Percentiles rank a stretch among this genome's conserved stretches.
phyloP scores from a whole-genome alignment of 768 basidiomycete species.

The Sporobolomyces phaffii region DNA sequence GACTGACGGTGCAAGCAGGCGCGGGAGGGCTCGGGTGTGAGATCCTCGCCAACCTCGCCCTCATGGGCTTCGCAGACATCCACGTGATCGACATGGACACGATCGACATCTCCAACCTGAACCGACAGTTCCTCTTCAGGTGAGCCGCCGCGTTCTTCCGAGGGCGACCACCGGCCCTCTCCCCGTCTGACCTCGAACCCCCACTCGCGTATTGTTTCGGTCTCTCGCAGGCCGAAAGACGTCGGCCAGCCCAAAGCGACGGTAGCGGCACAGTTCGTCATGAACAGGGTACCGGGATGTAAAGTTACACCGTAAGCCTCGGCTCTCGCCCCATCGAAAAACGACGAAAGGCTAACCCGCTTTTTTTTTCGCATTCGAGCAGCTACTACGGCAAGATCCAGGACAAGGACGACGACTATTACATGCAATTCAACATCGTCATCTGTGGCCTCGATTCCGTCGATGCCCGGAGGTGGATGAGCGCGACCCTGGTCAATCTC shows the following conservation, averaged over 20 bases:
- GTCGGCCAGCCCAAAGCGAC: slow-evolving; percentile 91
- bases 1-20: slow-evolving; percentile 44
- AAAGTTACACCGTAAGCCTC: slow-evolving; percentile 82
- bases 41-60: slow-evolving; percentile 89
- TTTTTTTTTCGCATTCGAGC: not conserved
- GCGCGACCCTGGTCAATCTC: slow-evolving; percentile 89
- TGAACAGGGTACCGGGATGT: slow-evolving; percentile 93
- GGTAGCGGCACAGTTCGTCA: slow-evolving; percentile 91
- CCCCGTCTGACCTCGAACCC: too few species aligned
- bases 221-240: slow-evolving; percentile 63
- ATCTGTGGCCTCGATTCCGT: slow-evolving; percentile 97
- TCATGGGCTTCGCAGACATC: slow-evolving; percentile 95
- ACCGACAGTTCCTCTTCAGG: slow-evolving; percentile 97
- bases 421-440: slow-evolving; percentile 91
- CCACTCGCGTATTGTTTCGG: too few species aligned
- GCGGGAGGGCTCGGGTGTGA: slow-evolving; percentile 95
- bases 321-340: not conserved
- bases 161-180: not conserved
- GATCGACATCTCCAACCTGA: slow-evolving; percentile 97
- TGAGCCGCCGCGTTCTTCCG: slow-evolving; percentile 45
- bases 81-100: slow-evolving; percentile 99
- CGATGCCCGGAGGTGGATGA: slow-evolving; percentile 97
- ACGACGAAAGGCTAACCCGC: not conserved
- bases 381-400: slow-evolving; percentile 98
- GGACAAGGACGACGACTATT: slow-evolving; percentile 90